These are phyloP conservation scores for Cryptococcus floricola DNA, from an alignment of 1,284 basidiomycete species.

Conservation along the genomic window DNA sequence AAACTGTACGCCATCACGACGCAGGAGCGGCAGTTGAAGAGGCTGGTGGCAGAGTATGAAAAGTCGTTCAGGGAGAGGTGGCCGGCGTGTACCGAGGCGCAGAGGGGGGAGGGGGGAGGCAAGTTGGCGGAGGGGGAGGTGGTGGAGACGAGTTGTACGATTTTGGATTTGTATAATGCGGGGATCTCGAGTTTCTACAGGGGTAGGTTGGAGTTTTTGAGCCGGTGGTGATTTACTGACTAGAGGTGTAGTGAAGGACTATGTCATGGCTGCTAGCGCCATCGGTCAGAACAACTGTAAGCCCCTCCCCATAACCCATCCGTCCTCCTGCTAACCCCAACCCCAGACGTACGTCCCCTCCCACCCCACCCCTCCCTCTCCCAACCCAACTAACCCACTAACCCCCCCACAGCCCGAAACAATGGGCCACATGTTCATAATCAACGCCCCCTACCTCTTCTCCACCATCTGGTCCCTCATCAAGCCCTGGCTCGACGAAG, in stretches of 20 bases:
- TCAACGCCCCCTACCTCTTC: conserved; percentile 89
- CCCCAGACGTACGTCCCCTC: conserved; percentile 10
- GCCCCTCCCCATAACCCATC: conserved; percentile 7
- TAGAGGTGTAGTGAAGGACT: conserved; percentile 67
- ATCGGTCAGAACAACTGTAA: conserved; percentile 82
- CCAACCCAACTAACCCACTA: too few relatives aligned
- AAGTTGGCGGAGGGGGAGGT: conserved; percentile 62
- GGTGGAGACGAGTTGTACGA: conserved; percentile 97
- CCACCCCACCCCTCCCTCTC: background rate
- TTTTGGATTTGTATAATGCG: conserved; percentile 85
- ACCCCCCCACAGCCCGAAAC: conserved; percentile 63
- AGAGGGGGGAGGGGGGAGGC: too few relatives aligned
- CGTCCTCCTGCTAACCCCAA: background rate
- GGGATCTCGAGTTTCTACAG: conserved; percentile 79
- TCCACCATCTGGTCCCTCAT: conserved; percentile 82
- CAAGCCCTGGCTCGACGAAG: conserved; percentile 92
- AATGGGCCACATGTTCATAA: conserved; percentile 96
- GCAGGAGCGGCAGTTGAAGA: conserved; percentile 80
- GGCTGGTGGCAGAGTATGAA: conserved; percentile 92
- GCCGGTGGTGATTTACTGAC: background rate
- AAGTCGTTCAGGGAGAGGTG: conserved; percentile 74
- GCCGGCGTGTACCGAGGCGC: conserved; percentile 64
- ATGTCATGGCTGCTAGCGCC: conserved; percentile 70
- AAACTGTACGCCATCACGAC: conserved; percentile 78
- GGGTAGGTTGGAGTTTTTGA: conserved; percentile 23